Evolutionary conservation across 1,139 yeast genomes (phyloP).

Genomic region (Saccharomyces pastorianus): DNA sequence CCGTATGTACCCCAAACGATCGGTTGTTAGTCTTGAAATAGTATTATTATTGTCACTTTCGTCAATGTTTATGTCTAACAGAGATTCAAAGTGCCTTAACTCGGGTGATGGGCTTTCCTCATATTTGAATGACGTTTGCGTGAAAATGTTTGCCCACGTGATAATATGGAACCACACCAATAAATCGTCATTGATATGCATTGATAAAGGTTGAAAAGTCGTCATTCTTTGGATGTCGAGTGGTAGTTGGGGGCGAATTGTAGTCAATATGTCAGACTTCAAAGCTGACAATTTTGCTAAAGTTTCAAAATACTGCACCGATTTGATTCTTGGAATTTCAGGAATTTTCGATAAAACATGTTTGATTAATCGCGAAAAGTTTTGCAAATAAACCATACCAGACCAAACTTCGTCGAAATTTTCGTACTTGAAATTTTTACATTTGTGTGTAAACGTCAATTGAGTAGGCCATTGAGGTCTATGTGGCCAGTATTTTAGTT

Average conservation of each 20-base stretch:
- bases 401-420: slow-evolving; percentile 52
- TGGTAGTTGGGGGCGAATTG: slow-evolving; percentile 10
- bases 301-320: slow-evolving; percentile 30
- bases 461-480: slow-evolving; percentile 46
- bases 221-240: slow-evolving; percentile 16
- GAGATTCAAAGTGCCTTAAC: background rate
- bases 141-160: slow-evolving; percentile 58
- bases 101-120: background rate
- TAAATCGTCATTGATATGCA: slow-evolving; percentile 40
- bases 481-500: slow-evolving; percentile 18
- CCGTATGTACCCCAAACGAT: background rate
- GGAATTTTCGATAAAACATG: slow-evolving; percentile 36
- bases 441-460: slow-evolving; percentile 50
- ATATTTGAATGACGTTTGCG: background rate
- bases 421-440: slow-evolving; percentile 48
- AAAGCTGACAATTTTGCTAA: slow-evolving; percentile 15
- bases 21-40: background rate
- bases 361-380: slow-evolving; percentile 40
- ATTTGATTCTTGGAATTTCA: slow-evolving; percentile 26
- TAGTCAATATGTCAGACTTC: slow-evolving; percentile 10
- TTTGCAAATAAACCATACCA: slow-evolving; percentile 45
- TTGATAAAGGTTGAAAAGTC: slow-evolving; percentile 32
- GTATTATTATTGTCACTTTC: background rate
- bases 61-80: background rate
- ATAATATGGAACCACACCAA: slow-evolving; percentile 53